Conservation (phyloP, 2,329 filamentous ascomycete genomes). For the Nemania abortiva region DNA sequence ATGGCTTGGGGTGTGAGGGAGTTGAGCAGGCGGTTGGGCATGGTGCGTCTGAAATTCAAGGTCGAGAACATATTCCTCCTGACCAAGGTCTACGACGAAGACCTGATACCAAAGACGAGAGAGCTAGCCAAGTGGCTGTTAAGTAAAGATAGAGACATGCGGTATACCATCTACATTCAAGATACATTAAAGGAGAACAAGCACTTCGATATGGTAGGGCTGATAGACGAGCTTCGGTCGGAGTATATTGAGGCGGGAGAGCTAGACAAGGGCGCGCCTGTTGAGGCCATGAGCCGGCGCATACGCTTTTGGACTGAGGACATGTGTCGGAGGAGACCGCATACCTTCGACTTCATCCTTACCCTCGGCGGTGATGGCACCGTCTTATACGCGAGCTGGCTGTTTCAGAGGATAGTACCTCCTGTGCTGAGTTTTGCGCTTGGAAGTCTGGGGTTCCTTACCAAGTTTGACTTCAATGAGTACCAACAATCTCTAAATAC, state of each 20-base stretch:
- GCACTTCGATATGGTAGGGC: constrained; percentile 77
- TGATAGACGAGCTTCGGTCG: constrained; percentile 71
- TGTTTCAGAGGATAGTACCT: constrained; percentile 95
- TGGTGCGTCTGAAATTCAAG: constrained; percentile 83
- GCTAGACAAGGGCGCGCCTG: constrained; percentile 52
- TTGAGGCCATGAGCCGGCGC: constrained; percentile 60
- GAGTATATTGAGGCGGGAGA: constrained; percentile 57
- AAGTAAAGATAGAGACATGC: constrained; percentile 72
- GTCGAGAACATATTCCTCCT: constrained; percentile 88
- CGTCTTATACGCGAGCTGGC: constrained; percentile 94
- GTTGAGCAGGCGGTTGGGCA: constrained; percentile 85
- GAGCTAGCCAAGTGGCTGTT: constrained; percentile 86
- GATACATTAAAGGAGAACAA: constrained; percentile 77
- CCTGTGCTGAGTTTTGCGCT: constrained; percentile 92
- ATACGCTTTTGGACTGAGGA: constrained; percentile 86
- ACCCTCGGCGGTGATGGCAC: constrained; percentile 97
- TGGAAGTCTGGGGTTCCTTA: constrained; percentile 93
- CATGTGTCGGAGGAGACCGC: constrained; percentile 81
- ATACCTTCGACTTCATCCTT: constrained; percentile 93
- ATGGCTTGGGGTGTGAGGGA: constrained; percentile 98
- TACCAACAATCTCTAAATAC: constrained; percentile 76
- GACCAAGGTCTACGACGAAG: constrained; percentile 90
- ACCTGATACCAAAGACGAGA: constrained; percentile 80
- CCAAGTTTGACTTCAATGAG: constrained; percentile 91
- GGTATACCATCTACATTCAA: constrained; percentile 87